Percentiles rank a stretch among this genome's conserved stretches.
phyloP scores from a whole-genome alignment of 2,329 filamentous ascomycete species.

The Pseudogymnoascus sp. region DNA sequence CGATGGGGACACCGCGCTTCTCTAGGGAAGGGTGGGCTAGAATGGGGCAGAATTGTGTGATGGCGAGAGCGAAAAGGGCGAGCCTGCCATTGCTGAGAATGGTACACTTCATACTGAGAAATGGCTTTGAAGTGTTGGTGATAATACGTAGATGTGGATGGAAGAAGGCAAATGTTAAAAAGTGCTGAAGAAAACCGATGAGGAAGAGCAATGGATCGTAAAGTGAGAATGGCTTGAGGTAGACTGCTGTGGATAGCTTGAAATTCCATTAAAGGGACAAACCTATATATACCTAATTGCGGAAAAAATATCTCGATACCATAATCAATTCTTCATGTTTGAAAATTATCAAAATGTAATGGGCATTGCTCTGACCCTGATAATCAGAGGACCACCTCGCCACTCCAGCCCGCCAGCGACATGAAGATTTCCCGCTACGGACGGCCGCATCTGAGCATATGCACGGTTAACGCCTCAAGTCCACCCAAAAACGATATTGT shows the following conservation, averaged over 20 bases:
- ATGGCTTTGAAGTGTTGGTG: neutral
- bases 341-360: neutral
- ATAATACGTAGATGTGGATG: neutral
- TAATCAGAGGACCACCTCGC: neutral
- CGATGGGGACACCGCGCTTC: slow-evolving; percentile 10
- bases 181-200: neutral
- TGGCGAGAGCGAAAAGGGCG: slow-evolving; percentile 9
- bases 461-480: neutral
- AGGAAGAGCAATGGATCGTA: neutral
- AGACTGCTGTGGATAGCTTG: neutral
- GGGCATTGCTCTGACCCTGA: neutral
- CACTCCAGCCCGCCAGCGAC: neutral
- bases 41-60: slow-evolving; percentile 11
- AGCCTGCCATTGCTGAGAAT: slow-evolving; percentile 1
- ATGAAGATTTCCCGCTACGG: neutral
- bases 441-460: neutral
- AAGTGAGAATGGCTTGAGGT: neutral
- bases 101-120: neutral
- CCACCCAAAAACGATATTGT: neutral
- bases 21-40: slow-evolving; percentile 12
- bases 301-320: neutral
- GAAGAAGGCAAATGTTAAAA: neutral
- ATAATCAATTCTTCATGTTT: neutral
- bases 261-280: neutral
- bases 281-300: neutral